These are phyloP conservation scores for Anisodus acutangulus DNA, from an alignment of 257 asterid species.

Conservation along the genomic window DNA sequence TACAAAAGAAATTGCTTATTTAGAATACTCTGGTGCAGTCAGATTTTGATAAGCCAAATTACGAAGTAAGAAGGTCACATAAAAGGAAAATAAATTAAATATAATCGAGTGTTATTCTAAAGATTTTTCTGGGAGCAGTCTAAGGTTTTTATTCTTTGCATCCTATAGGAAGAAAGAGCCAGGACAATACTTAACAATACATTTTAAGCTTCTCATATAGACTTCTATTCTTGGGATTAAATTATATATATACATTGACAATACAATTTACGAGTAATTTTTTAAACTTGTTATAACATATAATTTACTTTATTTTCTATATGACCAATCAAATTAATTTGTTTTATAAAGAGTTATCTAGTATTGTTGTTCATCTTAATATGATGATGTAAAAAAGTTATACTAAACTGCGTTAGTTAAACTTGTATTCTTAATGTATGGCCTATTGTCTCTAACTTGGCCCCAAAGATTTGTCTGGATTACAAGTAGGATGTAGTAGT, in stretches of 20 bases:
- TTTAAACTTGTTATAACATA: background rate
- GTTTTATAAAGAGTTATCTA: background rate
- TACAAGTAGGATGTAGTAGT: background rate
- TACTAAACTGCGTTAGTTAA: background rate
- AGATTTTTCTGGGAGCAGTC: background rate
- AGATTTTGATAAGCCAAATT: background rate
- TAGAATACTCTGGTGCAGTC: conserved; percentile 25
- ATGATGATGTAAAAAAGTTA: background rate
- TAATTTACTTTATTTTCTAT: background rate
- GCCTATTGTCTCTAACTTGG: conserved; percentile 38
- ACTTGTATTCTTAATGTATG: background rate
- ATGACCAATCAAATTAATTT: background rate
- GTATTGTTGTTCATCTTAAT: background rate
- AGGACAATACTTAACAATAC: conserved; percentile 10
- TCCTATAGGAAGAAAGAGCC: conserved; percentile 37
- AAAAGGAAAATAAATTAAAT: background rate
- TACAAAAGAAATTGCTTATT: conserved; percentile 43
- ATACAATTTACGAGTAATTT: background rate
- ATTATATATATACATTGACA: background rate
- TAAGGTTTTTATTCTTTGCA: conserved; percentile 39
- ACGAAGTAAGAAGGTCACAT: background rate
- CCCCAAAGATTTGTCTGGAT: conserved; percentile 33
- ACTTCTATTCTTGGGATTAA: background rate
- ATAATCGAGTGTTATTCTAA: background rate
- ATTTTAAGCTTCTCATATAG: background rate